Percentiles rank a stretch among this genome's conserved stretches.
phyloP scores from a whole-genome alignment of 2,329 filamentous ascomycete genomes.

The Botrytis sinoallii region DNA sequence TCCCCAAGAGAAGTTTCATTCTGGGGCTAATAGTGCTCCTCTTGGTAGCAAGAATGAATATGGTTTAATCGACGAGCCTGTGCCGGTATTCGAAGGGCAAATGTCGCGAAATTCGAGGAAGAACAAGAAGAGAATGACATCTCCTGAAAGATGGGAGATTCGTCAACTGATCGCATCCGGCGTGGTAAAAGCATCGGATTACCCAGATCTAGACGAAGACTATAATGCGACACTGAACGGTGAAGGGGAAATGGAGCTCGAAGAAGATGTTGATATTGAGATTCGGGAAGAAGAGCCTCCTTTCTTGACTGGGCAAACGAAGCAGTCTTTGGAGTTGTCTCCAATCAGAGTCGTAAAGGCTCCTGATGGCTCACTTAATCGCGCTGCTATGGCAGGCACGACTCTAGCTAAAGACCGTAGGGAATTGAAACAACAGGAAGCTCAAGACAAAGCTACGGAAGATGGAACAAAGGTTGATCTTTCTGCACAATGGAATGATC shows the following conservation, averaged over 20 bases:
- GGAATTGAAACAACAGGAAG: conserved; percentile 85
- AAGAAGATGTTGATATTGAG: conserved; percentile 97
- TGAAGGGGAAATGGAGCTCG: conserved; percentile 83
- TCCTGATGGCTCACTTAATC: conserved; percentile 95
- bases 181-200: conserved; percentile 87
- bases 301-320: conserved; percentile 92
- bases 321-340: conserved; percentile 89
- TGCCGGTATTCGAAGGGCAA: conserved; percentile 63
- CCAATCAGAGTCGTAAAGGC: conserved; percentile 97
- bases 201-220: conserved; percentile 91
- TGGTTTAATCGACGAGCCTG: conserved; percentile 46
- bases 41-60: conserved; percentile 63
- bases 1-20: conserved; percentile 73
- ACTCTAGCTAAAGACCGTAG: conserved; percentile 83
- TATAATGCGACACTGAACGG: conserved; percentile 85
- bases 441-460: conserved; percentile 71
- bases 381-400: conserved; percentile 92
- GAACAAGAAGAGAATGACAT: conserved; percentile 90
- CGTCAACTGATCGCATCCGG: conserved; percentile 94
- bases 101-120: conserved; percentile 51
- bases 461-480: conserved; percentile 77
- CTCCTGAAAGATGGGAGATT: conserved; percentile 96
- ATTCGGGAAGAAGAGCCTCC: conserved; percentile 94
- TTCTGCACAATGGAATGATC: conserved; percentile 91
- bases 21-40: conserved; percentile 85